phyloP scores from a whole-genome alignment of 75 land plant species.

The Cunninghamia lanceolata region DNA sequence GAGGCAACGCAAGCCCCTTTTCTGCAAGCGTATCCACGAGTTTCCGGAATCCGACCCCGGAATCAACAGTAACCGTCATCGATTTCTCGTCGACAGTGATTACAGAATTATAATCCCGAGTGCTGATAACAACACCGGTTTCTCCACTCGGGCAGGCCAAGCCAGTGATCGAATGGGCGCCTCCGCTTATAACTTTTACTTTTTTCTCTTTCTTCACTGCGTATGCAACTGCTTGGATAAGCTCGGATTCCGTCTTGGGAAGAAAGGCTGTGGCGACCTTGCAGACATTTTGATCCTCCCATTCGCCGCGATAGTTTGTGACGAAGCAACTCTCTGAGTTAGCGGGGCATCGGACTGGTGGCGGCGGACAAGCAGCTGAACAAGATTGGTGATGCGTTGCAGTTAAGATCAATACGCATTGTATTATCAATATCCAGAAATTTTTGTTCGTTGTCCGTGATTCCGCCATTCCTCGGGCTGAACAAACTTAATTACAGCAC shows the following conservation, averaged over 20 bases:
- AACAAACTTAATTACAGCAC: no score
- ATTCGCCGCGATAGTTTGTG: constrained; percentile 27
- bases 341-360: constrained; percentile 16
- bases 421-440: not conserved
- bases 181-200: constrained; percentile 22
- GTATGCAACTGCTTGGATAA: constrained; percentile 25
- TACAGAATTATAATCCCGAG: constrained; percentile 23
- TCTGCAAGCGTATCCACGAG: constrained; percentile 44
- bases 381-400: not conserved
- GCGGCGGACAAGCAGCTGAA: constrained; percentile 14
- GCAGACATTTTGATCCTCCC: constrained; percentile 39
- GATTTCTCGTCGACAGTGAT: constrained; percentile 29
- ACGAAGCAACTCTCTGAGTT: constrained; percentile 21
- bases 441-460: not conserved
- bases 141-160: constrained; percentile 47
- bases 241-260: constrained; percentile 32
- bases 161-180: constrained; percentile 52
- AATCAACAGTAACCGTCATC: constrained; percentile 36
- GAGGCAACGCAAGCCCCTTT: constrained; percentile 26
- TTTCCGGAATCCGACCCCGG: constrained; percentile 48
- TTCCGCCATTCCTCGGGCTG: not conserved
- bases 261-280: constrained; percentile 22
- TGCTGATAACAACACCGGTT: constrained; percentile 49
- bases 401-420: not conserved
- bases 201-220: constrained; percentile 24